These are phyloP conservation scores for Verticillium tricorpus DNA, from an alignment of 2,329 filamentous ascomycete species.

Conservation along the genomic window DNA sequence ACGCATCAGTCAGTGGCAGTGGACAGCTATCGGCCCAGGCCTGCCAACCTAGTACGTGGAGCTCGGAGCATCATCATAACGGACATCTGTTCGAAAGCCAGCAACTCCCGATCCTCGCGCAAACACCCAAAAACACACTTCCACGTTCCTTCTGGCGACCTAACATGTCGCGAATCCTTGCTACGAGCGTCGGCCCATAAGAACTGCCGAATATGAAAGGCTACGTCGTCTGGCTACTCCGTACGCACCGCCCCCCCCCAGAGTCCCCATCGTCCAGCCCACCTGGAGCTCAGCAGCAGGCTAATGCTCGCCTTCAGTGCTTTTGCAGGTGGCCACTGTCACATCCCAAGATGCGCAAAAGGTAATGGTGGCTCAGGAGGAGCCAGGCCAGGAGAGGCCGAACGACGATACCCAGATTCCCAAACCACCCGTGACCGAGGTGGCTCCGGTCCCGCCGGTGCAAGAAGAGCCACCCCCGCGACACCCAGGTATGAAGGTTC, in stretches of 20 bases:
- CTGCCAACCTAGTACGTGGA: not conserved
- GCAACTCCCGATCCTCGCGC: not conserved
- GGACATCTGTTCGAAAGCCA: not conserved
- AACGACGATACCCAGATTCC: conserved; percentile 26
- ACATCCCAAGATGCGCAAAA: conserved; percentile 34
- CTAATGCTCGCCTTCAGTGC: conserved; percentile 29
- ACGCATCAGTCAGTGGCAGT: not conserved
- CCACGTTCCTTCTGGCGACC: not conserved
- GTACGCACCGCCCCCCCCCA: conserved; percentile 25
- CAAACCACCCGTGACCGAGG: conserved; percentile 14
- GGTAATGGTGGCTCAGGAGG: conserved; percentile 24
- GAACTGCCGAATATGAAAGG: conserved; percentile 34
- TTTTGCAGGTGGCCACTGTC: conserved; percentile 38
- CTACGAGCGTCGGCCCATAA: conserved; percentile 23
- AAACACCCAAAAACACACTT: not conserved
- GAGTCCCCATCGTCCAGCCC: conserved; percentile 7
- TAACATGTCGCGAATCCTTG: conserved; percentile 13
- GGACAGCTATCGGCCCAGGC: not conserved
- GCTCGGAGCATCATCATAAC: not conserved
- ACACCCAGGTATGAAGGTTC: conserved; percentile 31
- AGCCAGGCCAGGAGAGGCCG: conserved; percentile 21
- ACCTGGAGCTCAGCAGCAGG: not conserved
- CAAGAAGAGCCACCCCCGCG: conserved; percentile 19
- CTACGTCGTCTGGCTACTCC: conserved; percentile 34
- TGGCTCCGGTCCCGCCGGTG: conserved; percentile 22